A percentile compares a stretch with the other conserved stretches of the same genome.
Evolutionary conservation across 495 filamentous ascomycete genomes (phyloP).

Genomic region (Penicillium bialowiezense): DNA sequence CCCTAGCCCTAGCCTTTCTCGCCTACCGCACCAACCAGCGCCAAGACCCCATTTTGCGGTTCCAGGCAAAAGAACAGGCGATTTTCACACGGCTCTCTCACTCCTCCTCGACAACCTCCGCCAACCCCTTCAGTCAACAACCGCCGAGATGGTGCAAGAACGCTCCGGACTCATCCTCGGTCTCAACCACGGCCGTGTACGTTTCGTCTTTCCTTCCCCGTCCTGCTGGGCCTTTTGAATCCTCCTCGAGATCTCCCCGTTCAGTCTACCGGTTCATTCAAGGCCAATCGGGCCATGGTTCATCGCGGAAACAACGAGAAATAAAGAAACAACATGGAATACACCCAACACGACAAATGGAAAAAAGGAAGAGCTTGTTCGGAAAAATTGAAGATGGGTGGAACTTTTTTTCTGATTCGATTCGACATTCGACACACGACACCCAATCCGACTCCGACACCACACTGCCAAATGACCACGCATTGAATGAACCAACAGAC

Average conservation of each 20-base stretch:
- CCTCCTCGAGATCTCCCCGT: slow-evolving; percentile 13
- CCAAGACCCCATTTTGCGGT: slow-evolving; percentile 36
- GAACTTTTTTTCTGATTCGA: slow-evolving; percentile 1
- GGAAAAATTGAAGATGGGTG: slow-evolving; percentile 2
- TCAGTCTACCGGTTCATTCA: slow-evolving; percentile 12
- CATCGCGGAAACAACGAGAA: slow-evolving; percentile 8
- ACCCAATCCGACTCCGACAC: slow-evolving; percentile 11
- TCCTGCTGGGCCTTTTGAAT: slow-evolving; percentile 5
- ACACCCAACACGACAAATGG: neutral
- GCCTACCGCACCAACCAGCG: slow-evolving; percentile 31
- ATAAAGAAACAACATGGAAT: neutral
- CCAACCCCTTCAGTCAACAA: slow-evolving; percentile 43
- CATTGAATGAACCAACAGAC: slow-evolving; percentile 5
- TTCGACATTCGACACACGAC: slow-evolving; percentile 6
- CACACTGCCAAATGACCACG: neutral
- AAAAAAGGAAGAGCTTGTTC: neutral
- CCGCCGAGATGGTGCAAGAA: slow-evolving; percentile 59
- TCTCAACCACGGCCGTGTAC: slow-evolving; percentile 87
- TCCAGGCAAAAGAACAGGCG: slow-evolving; percentile 31
- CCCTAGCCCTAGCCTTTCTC: slow-evolving; percentile 30
- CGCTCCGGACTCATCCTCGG: slow-evolving; percentile 76
- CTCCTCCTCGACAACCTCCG: slow-evolving; percentile 44
- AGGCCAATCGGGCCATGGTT: slow-evolving; percentile 15
- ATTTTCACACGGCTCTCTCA: slow-evolving; percentile 36
- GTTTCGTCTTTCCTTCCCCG: slow-evolving; percentile 30